These are phyloP conservation scores for Iberis amara DNA, from an alignment of 441 rosid genomes.

Conservation along the genomic window DNA sequence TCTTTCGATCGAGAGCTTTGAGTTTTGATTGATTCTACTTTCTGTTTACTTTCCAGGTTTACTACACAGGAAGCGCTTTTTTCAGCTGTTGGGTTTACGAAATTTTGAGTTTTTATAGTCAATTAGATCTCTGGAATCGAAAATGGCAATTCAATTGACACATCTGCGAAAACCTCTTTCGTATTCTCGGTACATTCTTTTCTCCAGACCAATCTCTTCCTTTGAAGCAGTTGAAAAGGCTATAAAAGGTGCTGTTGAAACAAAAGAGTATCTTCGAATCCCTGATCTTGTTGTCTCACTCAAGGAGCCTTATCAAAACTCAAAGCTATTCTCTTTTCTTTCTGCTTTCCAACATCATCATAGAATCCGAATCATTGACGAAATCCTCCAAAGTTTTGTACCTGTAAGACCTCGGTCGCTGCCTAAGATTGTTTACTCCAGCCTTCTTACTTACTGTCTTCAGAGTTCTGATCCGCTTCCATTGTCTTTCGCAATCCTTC, in stretches of 20 bases:
- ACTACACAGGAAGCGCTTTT: neutral
- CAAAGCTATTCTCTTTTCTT: constrained; percentile 62
- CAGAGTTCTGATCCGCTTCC: constrained; percentile 52
- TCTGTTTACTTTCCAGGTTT: constrained; percentile 21
- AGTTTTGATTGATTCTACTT: neutral
- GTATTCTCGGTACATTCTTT: constrained; percentile 12
- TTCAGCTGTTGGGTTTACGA: constrained; percentile 6
- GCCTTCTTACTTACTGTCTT: constrained; percentile 58
- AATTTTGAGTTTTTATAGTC: neutral
- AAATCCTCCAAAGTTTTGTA: constrained; percentile 53
- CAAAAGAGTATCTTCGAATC: constrained; percentile 48
- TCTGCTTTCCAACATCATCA: constrained; percentile 36
- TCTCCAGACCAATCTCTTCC: constrained; percentile 32
- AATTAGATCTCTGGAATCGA: constrained; percentile 1
- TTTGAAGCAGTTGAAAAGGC: constrained; percentile 40
- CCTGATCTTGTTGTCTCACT: constrained; percentile 53
- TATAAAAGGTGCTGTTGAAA: constrained; percentile 47
- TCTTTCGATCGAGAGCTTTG: neutral
- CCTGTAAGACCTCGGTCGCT: constrained; percentile 53
- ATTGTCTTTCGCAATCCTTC: constrained; percentile 58
- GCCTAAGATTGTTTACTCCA: constrained; percentile 41
- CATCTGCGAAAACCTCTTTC: constrained; percentile 15
- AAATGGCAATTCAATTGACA: constrained; percentile 25
- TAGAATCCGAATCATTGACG: constrained; percentile 45
- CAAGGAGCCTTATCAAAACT: constrained; percentile 32